phyloP scores from a whole-genome alignment of 129 eudicot genomes.

The Helianthus annuus region HanXRQr2.0-SUNRISE NC_035433.2:1469965-1470464 shows the following conservation, averaged over 20 bases:
- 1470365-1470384: constrained; percentile 57
- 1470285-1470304: not conserved
- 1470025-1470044: too few species aligned
- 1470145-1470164: constrained; percentile 34
- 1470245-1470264: not conserved
- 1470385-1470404: constrained; percentile 36
- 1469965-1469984: too few species aligned
- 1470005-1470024: too few species aligned
- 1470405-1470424: constrained; percentile 59
- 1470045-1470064: not conserved
- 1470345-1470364: constrained; percentile 64
- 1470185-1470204: constrained; percentile 20
- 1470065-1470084: not conserved
- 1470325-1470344: constrained; percentile 42
- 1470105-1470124: not conserved
- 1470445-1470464: constrained; percentile 63
- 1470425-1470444: constrained; percentile 49
- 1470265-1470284: constrained; percentile 13
- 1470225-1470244: constrained; percentile 10
- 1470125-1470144: constrained; percentile 16
- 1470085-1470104: constrained; percentile 15
- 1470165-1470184: constrained; percentile 43
- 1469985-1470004: too few species aligned
- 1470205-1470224: not conserved
- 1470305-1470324: not conserved